Evolutionary conservation across 2,329 filamentous ascomycete genomes (phyloP).

Genomic region (Neofusicoccum ribis): DNA sequence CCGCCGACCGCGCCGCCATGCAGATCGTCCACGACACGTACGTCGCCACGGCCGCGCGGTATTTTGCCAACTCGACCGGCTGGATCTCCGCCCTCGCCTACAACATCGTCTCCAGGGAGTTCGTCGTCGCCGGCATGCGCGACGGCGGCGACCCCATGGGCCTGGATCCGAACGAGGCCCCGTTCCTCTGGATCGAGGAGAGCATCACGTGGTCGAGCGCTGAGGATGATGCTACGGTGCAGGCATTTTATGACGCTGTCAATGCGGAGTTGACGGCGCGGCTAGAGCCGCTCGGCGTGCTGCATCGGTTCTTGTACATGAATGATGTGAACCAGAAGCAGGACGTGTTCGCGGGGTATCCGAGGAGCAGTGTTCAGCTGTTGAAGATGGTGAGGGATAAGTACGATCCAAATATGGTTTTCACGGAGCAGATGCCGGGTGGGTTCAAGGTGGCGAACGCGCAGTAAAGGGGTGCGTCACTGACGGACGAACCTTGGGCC

Average conservation of each 20-base stretch:
- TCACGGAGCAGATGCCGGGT: slow-evolving; percentile 21
- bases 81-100: neutral
- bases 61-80: neutral
- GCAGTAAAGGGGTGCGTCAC: neutral
- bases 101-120: slow-evolving; percentile 1
- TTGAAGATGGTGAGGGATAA: slow-evolving; percentile 31
- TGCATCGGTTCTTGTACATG: slow-evolving; percentile 22
- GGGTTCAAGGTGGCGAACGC: slow-evolving; percentile 26
- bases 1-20: neutral
- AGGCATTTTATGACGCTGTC: slow-evolving; percentile 2
- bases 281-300: neutral
- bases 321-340: slow-evolving; percentile 32
- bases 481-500: too few species aligned
- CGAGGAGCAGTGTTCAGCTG: slow-evolving; percentile 29
- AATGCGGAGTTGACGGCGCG: slow-evolving; percentile 5
- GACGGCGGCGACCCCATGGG: slow-evolving; percentile 27
- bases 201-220: slow-evolving; percentile 23
- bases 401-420: slow-evolving; percentile 34
- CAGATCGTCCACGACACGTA: slow-evolving; percentile 17
- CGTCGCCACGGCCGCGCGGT: neutral
- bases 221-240: slow-evolving; percentile 16
- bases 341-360: slow-evolving; percentile 31
- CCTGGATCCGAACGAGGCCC: neutral
- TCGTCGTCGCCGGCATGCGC: neutral
- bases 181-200: slow-evolving; percentile 27